These are phyloP conservation scores for Phytopythium chamaehyphon DNA, from an alignment of 352 stramenopile genomes.

Conservation along the genomic window DNA sequence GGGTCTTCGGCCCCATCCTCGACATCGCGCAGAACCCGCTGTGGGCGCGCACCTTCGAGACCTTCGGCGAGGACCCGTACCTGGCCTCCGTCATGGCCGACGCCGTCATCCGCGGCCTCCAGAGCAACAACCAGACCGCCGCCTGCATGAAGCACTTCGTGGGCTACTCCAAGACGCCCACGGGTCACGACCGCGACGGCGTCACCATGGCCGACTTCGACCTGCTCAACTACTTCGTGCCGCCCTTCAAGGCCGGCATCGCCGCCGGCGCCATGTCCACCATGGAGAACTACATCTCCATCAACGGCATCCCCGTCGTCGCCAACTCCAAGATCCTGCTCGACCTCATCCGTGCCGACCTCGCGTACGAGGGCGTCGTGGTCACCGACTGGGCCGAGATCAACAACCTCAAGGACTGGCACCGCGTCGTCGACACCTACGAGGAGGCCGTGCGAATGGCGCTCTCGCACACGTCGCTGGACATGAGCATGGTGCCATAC, in stretches of 20 bases:
- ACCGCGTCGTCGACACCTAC: slow-evolving; percentile 39
- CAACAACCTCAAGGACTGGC: slow-evolving; percentile 71
- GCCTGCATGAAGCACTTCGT: slow-evolving; percentile 90
- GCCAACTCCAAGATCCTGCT: slow-evolving; percentile 73
- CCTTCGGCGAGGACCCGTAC: slow-evolving; percentile 90
- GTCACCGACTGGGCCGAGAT: slow-evolving; percentile 93
- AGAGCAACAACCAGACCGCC: slow-evolving; percentile 58
- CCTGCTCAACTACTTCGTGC: slow-evolving; percentile 79
- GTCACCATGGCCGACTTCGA: slow-evolving; percentile 69
- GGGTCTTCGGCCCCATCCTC: slow-evolving; percentile 87
- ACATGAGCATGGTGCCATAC: slow-evolving; percentile 89
- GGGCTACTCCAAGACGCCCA: slow-evolving; percentile 75
- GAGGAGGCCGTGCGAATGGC: slow-evolving; percentile 59
- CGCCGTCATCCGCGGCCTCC: slow-evolving; percentile 71
- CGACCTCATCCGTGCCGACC: slow-evolving; percentile 72
- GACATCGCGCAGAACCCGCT: slow-evolving; percentile 81
- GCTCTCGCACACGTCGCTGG: slow-evolving; percentile 72
- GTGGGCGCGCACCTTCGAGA: slow-evolving; percentile 90
- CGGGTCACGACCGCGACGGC: slow-evolving; percentile 74
- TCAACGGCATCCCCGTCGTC: slow-evolving; percentile 88
- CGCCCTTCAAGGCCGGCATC: slow-evolving; percentile 70
- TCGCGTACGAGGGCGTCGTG: slow-evolving; percentile 80
- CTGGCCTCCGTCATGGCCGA: slow-evolving; percentile 68
- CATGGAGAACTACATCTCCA: slow-evolving; percentile 93
- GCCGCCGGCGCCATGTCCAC: slow-evolving; percentile 69